Evolutionary conservation across 352 stramenopile species (phyloP), one percentile per base, ranked within the genome.

Genomic region (Globisporangium paddicum): DNA sequence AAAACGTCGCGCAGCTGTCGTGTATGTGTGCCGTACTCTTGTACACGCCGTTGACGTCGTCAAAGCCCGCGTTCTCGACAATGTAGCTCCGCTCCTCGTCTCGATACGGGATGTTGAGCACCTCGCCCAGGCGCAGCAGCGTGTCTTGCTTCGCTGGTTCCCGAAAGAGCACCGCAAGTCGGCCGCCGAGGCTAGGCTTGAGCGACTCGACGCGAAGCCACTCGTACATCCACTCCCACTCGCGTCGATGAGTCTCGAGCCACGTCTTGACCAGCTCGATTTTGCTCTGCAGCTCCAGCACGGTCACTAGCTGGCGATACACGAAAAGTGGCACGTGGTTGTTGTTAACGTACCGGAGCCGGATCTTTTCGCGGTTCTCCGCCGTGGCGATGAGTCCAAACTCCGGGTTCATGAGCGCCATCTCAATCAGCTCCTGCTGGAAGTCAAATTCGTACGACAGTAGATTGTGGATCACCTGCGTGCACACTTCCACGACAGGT

Each of bases 11-110:
- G 60, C 74, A 87, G 42, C 82, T 91, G 63, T 95, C 86, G 57
- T 93, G 80, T 19, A 69, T 69, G 55, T 89, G 71, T 51, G 70
- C 58, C 30, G 78, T 91, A 62, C 95, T 98, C 58, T 83, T 75
- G 75, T 98, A 98, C 23, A 90, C 63, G n/a, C 96, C 96, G 68
- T 99, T 98, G 19, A 98, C 84, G 47, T 87, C 74, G 18, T 81
- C 71, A 63, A 85, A 92, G 10, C 96, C 96, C 10, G 95, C 96
- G 45, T 81, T 81, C 59, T 85, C 79, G 10, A 98, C 95, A 18
- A 95, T 55, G 67, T 96, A 98, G 34, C 72, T 75, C 25, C 85
- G 80, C 60, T 92, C 79, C 62, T 96, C 86, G 41, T 88, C 73
- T 50, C 73, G 64, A 61, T 85, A 93, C 3, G 77, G 66, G 48